These are phyloP conservation scores for Fusarium agapanthi DNA, from an alignment of 2,329 filamentous ascomycete genomes.

Conservation along the genomic window DNA sequence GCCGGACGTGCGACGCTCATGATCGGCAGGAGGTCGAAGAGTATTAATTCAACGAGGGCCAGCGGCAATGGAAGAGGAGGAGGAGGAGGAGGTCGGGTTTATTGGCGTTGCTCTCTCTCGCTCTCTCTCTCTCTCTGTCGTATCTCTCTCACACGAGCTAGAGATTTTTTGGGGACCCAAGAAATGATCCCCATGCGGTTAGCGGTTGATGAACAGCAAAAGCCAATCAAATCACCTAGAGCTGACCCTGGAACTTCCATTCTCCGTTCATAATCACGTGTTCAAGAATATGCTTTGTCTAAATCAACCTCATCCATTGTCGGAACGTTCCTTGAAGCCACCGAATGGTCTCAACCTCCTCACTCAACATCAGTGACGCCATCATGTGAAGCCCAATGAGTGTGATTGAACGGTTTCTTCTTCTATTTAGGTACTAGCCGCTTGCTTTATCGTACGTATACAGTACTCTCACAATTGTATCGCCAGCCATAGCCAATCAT, in stretches of 20 bases:
- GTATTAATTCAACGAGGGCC: not conserved
- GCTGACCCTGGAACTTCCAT: not conserved
- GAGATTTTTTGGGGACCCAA: constrained; percentile 46
- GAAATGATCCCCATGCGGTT: constrained; percentile 33
- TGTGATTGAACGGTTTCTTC: not conserved
- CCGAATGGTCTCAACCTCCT: not conserved
- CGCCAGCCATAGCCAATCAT: constrained; percentile 29
- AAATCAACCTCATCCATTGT: constrained; percentile 17
- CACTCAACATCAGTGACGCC: not conserved
- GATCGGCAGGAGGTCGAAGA: constrained; percentile 43
- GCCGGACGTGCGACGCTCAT: constrained; percentile 66
- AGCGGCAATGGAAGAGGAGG: not conserved
- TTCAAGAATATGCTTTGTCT: not conserved
- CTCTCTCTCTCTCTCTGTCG: constrained; percentile 9
- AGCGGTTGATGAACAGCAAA: not conserved
- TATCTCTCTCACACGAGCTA: constrained; percentile 41
- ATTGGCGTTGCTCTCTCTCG: constrained; percentile 17
- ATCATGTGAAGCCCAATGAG: not conserved
- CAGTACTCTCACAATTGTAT: not conserved
- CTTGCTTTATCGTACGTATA: not conserved
- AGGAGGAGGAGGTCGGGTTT: not conserved
- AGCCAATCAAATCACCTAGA: constrained; percentile 28
- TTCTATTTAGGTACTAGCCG: not conserved
- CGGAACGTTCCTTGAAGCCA: not conserved
- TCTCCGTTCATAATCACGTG: constrained; percentile 24